phyloP scores from a whole-genome alignment of 805 yeast genomes.

The Blastobotrys attinorum region DNA sequence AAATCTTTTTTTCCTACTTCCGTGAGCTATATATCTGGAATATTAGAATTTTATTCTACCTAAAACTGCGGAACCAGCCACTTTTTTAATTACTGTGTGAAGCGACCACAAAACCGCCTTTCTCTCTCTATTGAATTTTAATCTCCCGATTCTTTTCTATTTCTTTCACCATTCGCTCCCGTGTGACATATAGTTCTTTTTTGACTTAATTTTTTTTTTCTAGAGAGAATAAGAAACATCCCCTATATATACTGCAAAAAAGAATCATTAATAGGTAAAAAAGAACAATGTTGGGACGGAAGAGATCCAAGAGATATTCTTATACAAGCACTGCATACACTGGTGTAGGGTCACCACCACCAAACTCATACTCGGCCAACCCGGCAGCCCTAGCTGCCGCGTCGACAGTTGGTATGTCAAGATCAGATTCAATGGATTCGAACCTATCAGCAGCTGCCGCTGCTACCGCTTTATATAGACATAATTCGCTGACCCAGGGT shows the following conservation, averaged over 20 bases:
- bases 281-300: background rate
- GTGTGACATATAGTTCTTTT: background rate
- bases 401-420: slow-evolving; percentile 23
- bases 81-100: too few species aligned
- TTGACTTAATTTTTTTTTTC: background rate
- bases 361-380: slow-evolving; percentile 19
- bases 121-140: too few species aligned
- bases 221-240: too few species aligned
- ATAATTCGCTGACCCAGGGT: slow-evolving; percentile 15
- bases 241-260: background rate
- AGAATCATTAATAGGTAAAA: background rate
- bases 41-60: too few species aligned
- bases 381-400: slow-evolving; percentile 61
- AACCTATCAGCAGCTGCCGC: slow-evolving; percentile 28
- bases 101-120: too few species aligned
- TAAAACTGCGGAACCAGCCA: too few species aligned
- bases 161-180: background rate
- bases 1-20: too few species aligned
- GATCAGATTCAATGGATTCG: slow-evolving; percentile 15
- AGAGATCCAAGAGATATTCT: background rate
- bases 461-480: slow-evolving; percentile 30
- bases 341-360: slow-evolving; percentile 25
- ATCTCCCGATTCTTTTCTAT: too few species aligned
- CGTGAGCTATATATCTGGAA: too few species aligned
- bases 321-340: slow-evolving; percentile 18